Base-by-base conservation (phyloP, 345 rosid genomes). In the Salix suchowensis region DNA sequence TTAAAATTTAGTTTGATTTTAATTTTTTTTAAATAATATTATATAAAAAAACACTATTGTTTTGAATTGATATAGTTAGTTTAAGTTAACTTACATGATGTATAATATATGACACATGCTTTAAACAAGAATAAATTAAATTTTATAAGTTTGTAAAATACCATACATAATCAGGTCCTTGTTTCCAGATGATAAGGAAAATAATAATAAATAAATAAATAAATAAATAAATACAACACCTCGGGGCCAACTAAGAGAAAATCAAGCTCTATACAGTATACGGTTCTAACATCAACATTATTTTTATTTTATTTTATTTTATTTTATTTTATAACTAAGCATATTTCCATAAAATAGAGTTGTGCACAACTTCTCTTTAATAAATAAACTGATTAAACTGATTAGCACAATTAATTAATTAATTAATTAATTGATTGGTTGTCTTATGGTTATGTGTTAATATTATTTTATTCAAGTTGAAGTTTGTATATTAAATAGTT, bases 191-290 rank as follows among this genome's bases (percentile, higher is more conserved):
- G 26, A 28, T 28, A 8, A 76, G 65, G 37, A 58, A 54, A 48
- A 36, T n/a, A 55, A 82, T 70, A 37, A 73, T 70, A 46, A 50
- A 36, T 36, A 50, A 48, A 36, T 36, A 50, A 28, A 28, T 12
- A 14, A 46, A 46, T 2, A 46, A 48, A 36, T 36, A 50, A n/a
- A 55, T 9, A 58, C 0, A 76, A 71, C 65, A 78, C 40, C 28
- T 79, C 80, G 84, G 84, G 85, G 85, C 89, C 82, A 82, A 83
- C 85, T 26, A 65, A 0, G 10, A 10, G 79, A 84, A 82, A 67
- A 55, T 32, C 16, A 28, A 23, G 13, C 54, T 39, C 21, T 13
- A n/a, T 1, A 5, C 6, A n/a, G n/a, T 6, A 69, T 28, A 14
- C 7, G 16, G 37, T 60, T 73, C 48, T 34, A 65, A 60, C 12